Evolutionary conservation across 352 stramenopile species (phyloP), one percentile per base, ranked within the genome.

Genomic region (Globisporangium ultimum): DNA sequence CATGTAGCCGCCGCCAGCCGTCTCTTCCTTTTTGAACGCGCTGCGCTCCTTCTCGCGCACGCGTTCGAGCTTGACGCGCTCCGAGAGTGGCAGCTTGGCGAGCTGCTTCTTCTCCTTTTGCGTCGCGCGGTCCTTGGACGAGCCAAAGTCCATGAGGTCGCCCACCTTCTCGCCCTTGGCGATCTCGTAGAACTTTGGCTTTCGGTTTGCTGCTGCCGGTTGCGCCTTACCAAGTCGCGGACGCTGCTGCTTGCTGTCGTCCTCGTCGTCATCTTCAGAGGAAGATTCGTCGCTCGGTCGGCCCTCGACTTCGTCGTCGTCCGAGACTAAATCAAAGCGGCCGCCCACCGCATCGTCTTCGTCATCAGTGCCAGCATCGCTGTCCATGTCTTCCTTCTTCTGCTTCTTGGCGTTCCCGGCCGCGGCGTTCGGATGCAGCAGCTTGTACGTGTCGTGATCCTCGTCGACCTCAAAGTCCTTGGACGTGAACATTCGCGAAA

Each of bases 391-490:
- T 49, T 96, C 86, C 56, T 91, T 86, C 58, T 88, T 87, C 41
- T 84, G 71, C 53, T 92, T 84, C 53, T 84, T 78, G 46, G 74
- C 52, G 43, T 78, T 84, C 13, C 68, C 71, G 45, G 87, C 87
- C 15, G 77, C 74, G 49, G 91, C 91, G 70, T 91, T 98, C 43
- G 97, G 96, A 70, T 99, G 97, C 34, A 97, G 78, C 69, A 98
- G 77, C 55, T 91, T 91, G 76, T 98, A 99, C 68, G 98, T 91
- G 34, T 98, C 91, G 58, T 90, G 95, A 43, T 98, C 83, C 63
- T 98, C 84, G 75, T 99, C 97, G 64, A 99, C 97, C 67, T 98
- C 72, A 74, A 98, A 99, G 78, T 99, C 96, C 38, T 85, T 88
- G 60, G 97, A 98, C 64, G 87, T 91, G 71, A 99, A 99, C 74